Evolutionary conservation across 164 flowering plant species (phyloP), one percentile per base, ranked within the genome.

Genomic region (Berberis thunbergii): DNA sequence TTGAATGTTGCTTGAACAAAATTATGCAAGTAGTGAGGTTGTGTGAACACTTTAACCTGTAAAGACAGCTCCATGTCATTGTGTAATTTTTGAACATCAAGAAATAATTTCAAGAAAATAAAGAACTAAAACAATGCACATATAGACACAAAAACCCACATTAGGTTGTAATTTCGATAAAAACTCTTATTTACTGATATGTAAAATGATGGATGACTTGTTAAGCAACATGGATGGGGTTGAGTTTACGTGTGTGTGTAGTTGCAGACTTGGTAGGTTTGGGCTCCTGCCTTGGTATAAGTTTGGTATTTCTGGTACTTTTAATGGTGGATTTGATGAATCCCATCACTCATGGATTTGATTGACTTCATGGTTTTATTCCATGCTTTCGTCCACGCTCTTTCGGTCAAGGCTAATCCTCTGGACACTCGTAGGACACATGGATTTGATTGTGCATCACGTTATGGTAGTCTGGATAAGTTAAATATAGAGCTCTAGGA

Each of bases 1-100:
- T 86, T 77, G 76, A 94, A 87, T 43, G 99, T 81, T 57, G 97
- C 69, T 68, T 94, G 99, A 70, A 94, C 97, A 80, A 94, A 94
- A 66, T 94, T 94, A 4, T 88, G 68, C 81, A 91, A 68, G 79
- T 94, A 94, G 68, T 89, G 71, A 43, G 95, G 95, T 71, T 94
- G 88, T 66, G 38, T 72, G 67, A 94, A 94, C 52, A 94, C 99
- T 70, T 84, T 91, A 56, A 94, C 99, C 99, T 94, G 86, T 52
- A 81, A 74, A 66, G 41, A 41, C 13, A 50, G 43, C 9, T 45
- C 55, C 55, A 13, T 45, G 62, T 49, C 57, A 67, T 45, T 41
- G 26, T 40, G 45, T 11, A 9, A 41, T 39, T 38, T 10, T 49
- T 58, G 13, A 13, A 6, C 12, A 8, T 13, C 12, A 41, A 11